Evolutionary conservation across 148 eudicot genomes (phyloP).

Genomic region (Pouteria glomerata): DNA sequence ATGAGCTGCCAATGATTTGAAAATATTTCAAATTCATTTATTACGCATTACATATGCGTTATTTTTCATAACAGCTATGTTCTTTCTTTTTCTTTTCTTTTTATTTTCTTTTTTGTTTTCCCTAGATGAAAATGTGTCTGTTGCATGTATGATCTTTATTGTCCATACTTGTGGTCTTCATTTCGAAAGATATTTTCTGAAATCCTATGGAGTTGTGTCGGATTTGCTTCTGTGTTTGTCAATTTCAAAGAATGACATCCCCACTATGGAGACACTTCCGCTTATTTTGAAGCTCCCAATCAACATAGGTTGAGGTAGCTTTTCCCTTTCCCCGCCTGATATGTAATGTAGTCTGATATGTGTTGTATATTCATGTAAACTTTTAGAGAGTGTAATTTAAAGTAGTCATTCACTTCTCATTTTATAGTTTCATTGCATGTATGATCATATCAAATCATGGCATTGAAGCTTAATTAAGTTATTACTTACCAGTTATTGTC

Average conservation of each 20-base stretch:
- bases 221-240: constrained; percentile 1
- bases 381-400: background rate
- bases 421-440: background rate
- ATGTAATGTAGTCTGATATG: background rate
- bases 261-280: background rate
- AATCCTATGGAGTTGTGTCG: background rate
- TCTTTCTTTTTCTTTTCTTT: background rate
- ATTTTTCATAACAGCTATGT: background rate
- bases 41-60: background rate
- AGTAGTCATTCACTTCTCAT: background rate
- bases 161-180: background rate
- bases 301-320: background rate
- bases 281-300: background rate
- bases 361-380: background rate
- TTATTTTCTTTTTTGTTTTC: background rate
- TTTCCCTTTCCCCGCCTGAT: background rate
- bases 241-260: background rate
- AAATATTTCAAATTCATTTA: background rate
- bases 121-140: background rate
- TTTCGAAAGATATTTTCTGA: background rate
- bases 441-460: background rate
- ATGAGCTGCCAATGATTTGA: background rate
- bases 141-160: background rate
- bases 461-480: background rate
- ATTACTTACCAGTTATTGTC: background rate